Conservation (phyloP, 805 yeast species). For the Brettanomyces anomalus region DNA sequence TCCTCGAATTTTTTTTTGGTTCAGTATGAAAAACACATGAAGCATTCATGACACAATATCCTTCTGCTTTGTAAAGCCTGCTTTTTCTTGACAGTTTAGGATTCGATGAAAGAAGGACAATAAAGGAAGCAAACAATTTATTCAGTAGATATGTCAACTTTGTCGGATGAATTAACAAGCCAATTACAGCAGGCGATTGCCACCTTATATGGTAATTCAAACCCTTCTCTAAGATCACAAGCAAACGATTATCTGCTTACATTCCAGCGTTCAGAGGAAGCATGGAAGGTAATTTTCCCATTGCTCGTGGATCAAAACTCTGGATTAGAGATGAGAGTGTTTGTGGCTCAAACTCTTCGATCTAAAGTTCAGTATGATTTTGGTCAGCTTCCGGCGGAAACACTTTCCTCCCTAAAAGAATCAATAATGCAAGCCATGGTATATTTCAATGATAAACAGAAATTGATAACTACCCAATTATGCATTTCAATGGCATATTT, state of each 20-base stretch:
- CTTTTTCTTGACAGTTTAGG: no score
- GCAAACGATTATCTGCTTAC: slow-evolving; percentile 56
- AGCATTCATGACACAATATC: no score
- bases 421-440: slow-evolving; percentile 52
- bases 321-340: slow-evolving; percentile 54
- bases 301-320: slow-evolving; percentile 32
- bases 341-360: slow-evolving; percentile 86
- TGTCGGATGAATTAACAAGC: neutral
- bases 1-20: no score
- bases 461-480: slow-evolving; percentile 72
- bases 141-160: neutral
- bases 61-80: no score
- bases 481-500: slow-evolving; percentile 76
- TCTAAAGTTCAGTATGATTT: slow-evolving; percentile 81
- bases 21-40: no score
- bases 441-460: slow-evolving; percentile 33
- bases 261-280: slow-evolving; percentile 74
- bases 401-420: slow-evolving; percentile 54
- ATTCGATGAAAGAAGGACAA: no score
- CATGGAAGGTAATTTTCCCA: slow-evolving; percentile 67
- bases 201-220: slow-evolving; percentile 32
- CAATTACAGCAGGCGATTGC: slow-evolving; percentile 36
- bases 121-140: neutral
- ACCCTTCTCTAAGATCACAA: slow-evolving; percentile 28
- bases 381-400: slow-evolving; percentile 57